phyloP scores from a whole-genome alignment of 2,329 filamentous ascomycete genomes.

The Ilyonectria destructans region DNA sequence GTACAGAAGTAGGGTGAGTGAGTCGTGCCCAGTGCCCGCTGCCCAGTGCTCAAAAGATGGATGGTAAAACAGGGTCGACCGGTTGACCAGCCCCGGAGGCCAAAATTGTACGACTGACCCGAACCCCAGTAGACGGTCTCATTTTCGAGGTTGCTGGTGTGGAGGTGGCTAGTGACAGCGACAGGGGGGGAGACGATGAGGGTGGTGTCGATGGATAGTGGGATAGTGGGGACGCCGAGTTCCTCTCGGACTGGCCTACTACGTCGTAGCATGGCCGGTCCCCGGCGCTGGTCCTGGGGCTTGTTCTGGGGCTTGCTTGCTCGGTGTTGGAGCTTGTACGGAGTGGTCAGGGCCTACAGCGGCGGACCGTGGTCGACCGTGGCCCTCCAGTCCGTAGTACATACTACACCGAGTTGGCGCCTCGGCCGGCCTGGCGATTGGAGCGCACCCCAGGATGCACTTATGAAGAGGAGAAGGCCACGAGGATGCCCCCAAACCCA shows the following conservation, averaged over 20 bases:
- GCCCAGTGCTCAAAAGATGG: slow-evolving; percentile 38
- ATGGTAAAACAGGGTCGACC: slow-evolving; percentile 40
- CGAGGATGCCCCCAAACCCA: slow-evolving; percentile 35
- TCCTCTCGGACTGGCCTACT: slow-evolving; percentile 30
- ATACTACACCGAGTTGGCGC: slow-evolving; percentile 35
- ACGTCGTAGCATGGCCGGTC: slow-evolving; percentile 15
- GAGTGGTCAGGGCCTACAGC: background rate
- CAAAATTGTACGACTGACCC: slow-evolving; percentile 51
- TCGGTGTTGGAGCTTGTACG: background rate
- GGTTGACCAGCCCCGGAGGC: slow-evolving; percentile 46
- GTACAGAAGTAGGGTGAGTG: slow-evolving; percentile 46
- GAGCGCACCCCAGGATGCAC: slow-evolving; percentile 39
- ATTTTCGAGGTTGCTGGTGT: slow-evolving; percentile 51
- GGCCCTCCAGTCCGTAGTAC: slow-evolving; percentile 14
- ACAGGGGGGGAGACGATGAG: slow-evolving; percentile 48
- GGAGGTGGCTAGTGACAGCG: slow-evolving; percentile 53
- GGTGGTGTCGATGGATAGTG: slow-evolving; percentile 51
- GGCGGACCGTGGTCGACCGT: slow-evolving; percentile 18
- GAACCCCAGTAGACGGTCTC: slow-evolving; percentile 49
- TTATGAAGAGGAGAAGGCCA: slow-evolving; percentile 29
- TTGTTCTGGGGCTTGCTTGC: slow-evolving; percentile 35
- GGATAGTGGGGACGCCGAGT: slow-evolving; percentile 48
- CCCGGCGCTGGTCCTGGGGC: slow-evolving; percentile 36
- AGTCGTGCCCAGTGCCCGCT: slow-evolving; percentile 1
- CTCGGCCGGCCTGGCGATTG: slow-evolving; percentile 41